Evolutionary conservation across 495 filamentous ascomycete species (phyloP), one percentile per base, ranked within the genome.

Genomic region (Clohesyomyces aquaticus): DNA sequence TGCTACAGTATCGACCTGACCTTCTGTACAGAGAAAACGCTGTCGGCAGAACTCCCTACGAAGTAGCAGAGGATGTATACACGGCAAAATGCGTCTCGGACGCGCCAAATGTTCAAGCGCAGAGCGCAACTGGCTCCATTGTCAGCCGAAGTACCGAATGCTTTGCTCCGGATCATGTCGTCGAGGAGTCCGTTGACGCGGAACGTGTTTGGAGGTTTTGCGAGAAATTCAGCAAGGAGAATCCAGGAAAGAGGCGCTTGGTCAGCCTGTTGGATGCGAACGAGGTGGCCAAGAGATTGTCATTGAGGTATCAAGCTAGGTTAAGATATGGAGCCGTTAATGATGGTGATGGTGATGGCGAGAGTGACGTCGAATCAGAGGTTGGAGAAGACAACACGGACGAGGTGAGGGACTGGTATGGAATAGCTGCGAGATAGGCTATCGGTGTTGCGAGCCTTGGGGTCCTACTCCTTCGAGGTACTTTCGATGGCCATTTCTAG

Each of bases 221-320:
- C 19, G 59, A 66, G 29, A 61, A 71, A 8, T 52, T 66, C 8
- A 66, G 67, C 65, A 45, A 59, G 32, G 63, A 70, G 27, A 28
- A 62, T 55, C 66, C 47, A 58, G 71, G 48, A 19, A 88, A 86
- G 76, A 77, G 88, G 48, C 81, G 77, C 41, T 77, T 91, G 9
- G 87, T 91, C 26, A 87, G 79, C 57, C 73, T 91, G 62, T 79
- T 82, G 64, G 87, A 91, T 68, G 88, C 88, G 10, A 91, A 90
- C 62, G 86, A 90, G 66, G 87, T 91, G 8, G 83, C 87, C 1
- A 86, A 83, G 71, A 72, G 89, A 27, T 67, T 92, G 47, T 81
- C 81, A 3, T 38, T 18, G 25, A 55, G 51, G 19, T 19, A 55
- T 21, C 19, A 27, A 4, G 32, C 28, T 6, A 41, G 35, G 18